A percentile compares a stretch with the other conserved stretches of the same genome.
These are phyloP conservation scores for Eutrema heterophyllum DNA, from an alignment of 345 rosid species.

Conservation along the genomic window DNA sequence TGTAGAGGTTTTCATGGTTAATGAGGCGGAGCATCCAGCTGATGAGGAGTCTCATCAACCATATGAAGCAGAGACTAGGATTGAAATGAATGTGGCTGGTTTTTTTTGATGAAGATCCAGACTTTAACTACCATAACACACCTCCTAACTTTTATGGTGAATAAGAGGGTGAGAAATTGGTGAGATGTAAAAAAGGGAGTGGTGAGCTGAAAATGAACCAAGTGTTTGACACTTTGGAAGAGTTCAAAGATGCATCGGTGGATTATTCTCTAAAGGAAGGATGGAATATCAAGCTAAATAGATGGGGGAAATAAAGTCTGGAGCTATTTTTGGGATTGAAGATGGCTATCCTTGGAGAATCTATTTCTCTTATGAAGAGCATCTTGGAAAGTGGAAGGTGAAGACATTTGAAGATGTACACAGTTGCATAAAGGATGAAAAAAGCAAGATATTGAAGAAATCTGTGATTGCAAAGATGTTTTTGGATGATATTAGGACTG, in stretches of 20 bases:
- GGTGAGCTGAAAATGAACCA: neutral
- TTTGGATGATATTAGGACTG: neutral
- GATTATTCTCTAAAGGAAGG: neutral
- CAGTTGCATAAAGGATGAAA: too few species aligned
- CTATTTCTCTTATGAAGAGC: too few species aligned
- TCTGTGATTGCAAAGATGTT: neutral
- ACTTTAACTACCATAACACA: neutral
- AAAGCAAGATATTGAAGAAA: too few species aligned
- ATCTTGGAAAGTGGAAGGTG: too few species aligned
- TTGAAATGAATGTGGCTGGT: neutral
- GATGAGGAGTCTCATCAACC: too few species aligned
- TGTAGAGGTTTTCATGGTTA: too few species aligned
- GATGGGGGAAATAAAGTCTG: too few species aligned
- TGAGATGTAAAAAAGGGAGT: neutral
- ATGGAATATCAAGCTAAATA: neutral
- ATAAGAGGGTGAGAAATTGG: neutral
- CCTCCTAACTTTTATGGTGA: neutral
- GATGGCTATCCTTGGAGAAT: too few species aligned
- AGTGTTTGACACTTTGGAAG: neutral
- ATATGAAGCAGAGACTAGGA: neutral
- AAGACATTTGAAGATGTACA: too few species aligned
- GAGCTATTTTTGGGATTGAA: too few species aligned
- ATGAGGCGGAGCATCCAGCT: too few species aligned
- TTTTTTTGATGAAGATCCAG: neutral
- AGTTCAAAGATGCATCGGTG: neutral